Percentiles rank a stretch among this genome's conserved stretches.
Evolutionary conservation across 2,329 filamentous ascomycete genomes (phyloP).

Genomic region (Exophiala oligosperma): DNA sequence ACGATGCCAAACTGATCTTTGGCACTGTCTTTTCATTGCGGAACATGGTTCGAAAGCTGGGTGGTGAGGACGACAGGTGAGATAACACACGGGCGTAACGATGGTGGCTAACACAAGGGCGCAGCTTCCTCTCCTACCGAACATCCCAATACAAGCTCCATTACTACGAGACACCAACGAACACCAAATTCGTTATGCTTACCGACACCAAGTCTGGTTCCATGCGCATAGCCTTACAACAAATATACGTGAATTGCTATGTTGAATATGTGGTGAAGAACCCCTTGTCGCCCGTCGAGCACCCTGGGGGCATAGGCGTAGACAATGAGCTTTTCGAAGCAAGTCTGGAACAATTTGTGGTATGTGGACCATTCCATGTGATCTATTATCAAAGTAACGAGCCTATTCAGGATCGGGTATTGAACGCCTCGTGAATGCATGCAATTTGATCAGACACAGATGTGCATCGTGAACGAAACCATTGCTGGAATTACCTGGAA

Average conservation of each 20-base stretch:
- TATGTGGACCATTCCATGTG: conserved; percentile 32
- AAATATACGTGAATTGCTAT: conserved; percentile 98
- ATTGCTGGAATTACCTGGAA: not conserved
- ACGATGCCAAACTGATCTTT: conserved; percentile 96
- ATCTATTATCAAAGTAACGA: too few relatives aligned
- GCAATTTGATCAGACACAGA: too few relatives aligned
- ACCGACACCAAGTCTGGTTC: conserved; percentile 87
- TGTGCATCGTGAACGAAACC: not conserved
- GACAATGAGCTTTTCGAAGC: conserved; percentile 66
- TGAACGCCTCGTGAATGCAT: conserved; percentile 25
- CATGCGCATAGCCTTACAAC: conserved; percentile 91
- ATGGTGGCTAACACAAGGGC: conserved; percentile 22
- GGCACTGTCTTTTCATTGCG: conserved; percentile 94
- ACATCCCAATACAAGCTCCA: conserved; percentile 97
- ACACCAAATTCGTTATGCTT: conserved; percentile 93
- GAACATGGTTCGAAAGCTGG: conserved; percentile 95
- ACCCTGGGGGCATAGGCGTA: conserved; percentile 61
- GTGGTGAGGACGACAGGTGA: conserved; percentile 80
- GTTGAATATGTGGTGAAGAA: conserved; percentile 84
- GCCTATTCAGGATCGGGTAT: conserved; percentile 27
- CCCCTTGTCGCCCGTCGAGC: conserved; percentile 61
- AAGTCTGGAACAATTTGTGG: conserved; percentile 54
- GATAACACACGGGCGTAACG: conserved; percentile 8
- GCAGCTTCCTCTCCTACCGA: conserved; percentile 85
- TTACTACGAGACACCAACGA: conserved; percentile 97